Conservation (phyloP, 768 basidiomycete genomes). For the Chalciporus pseudorubinellus region DNA sequence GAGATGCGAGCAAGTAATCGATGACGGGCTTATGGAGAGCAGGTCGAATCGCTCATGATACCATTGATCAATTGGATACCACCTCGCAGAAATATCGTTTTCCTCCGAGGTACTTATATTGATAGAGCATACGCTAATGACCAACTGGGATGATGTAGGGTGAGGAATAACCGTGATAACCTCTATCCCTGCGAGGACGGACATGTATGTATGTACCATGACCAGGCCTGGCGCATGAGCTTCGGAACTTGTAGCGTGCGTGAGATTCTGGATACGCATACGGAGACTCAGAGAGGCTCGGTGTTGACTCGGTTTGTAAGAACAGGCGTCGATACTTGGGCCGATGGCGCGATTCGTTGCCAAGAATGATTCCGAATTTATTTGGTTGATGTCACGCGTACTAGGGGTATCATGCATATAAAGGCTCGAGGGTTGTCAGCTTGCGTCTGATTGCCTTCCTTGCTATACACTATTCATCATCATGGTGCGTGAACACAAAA, state of each 20-base stretch:
- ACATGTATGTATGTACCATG: too few relatives aligned
- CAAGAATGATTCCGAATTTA: neutral
- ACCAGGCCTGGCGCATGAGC: too few relatives aligned
- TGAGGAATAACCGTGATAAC: too few relatives aligned
- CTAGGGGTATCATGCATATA: neutral
- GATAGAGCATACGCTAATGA: neutral
- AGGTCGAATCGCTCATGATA: neutral
- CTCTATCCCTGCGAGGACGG: too few relatives aligned
- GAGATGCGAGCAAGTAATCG: constrained; percentile 43
- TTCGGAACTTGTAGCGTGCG: neutral
- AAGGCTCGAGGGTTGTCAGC: constrained; percentile 1
- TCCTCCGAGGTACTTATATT: neutral
- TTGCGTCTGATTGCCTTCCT: neutral
- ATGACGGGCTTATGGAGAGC: neutral
- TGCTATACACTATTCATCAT: constrained; percentile 4
- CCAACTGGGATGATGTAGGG: too few relatives aligned
- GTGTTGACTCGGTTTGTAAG: neutral
- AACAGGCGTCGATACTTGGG: too few relatives aligned
- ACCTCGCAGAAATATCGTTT: neutral
- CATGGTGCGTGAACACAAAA: constrained; percentile 19
- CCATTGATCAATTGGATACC: neutral
- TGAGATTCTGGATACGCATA: constrained; percentile 12
- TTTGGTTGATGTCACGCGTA: neutral
- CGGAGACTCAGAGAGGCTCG: too few relatives aligned
- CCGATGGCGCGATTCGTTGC: constrained; percentile 9